Conservation (phyloP, 129 eudicot species). For the Chrysanthemum makinoi region DNA sequence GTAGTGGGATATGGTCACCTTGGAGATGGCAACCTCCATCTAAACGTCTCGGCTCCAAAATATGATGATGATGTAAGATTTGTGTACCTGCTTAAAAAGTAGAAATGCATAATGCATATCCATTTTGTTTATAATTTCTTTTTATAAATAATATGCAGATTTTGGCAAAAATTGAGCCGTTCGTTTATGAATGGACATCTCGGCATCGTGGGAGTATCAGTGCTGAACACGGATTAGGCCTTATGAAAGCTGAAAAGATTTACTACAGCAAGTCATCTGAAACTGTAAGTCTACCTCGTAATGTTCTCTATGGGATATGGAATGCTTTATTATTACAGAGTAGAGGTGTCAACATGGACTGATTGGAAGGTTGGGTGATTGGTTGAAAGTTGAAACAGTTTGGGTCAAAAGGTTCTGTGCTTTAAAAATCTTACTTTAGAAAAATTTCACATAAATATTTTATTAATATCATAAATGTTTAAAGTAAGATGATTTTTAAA, state of each 20-base stretch:
- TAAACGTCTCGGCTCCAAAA: conserved; percentile 68
- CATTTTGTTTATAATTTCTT: conserved; percentile 1
- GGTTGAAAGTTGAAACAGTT: too few relatives aligned
- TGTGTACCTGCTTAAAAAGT: conserved; percentile 13
- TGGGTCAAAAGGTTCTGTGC: too few relatives aligned
- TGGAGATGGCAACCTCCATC: conserved; percentile 97
- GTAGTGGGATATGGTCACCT: conserved; percentile 97
- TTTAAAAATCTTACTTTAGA: too few relatives aligned
- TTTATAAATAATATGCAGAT: conserved; percentile 44
- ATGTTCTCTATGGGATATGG: not conserved
- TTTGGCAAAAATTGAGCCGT: conserved; percentile 81
- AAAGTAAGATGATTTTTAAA: too few relatives aligned
- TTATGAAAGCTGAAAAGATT: conserved; percentile 92
- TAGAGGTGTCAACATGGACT: too few relatives aligned
- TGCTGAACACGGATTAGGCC: conserved; percentile 97
- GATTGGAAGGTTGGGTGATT: too few relatives aligned
- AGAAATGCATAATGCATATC: conserved; percentile 7
- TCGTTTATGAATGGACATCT: conserved; percentile 99
- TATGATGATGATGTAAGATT: conserved; percentile 72
- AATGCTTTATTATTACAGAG: too few relatives aligned
- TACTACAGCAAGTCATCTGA: conserved; percentile 92
- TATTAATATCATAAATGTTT: too few relatives aligned
- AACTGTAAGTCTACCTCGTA: conserved; percentile 50
- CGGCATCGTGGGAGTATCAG: conserved; percentile 93
- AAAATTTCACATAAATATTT: too few relatives aligned